Conservation (phyloP, 441 rosid species). For the Lepidium campestre region DNA sequence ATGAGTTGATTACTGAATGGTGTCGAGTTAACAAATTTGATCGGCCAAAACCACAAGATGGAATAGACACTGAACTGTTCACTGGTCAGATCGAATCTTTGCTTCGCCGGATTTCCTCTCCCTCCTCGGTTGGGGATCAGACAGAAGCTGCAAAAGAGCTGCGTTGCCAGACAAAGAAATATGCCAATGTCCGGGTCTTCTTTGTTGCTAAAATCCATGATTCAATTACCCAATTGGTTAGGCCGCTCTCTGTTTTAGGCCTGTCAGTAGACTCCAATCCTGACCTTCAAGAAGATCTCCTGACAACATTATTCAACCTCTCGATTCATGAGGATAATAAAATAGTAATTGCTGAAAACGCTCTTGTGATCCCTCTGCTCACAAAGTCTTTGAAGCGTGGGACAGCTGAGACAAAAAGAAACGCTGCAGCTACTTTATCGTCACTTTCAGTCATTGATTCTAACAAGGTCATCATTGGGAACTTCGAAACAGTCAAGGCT, state of each 20-base stretch:
- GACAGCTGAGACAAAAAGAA: constrained; percentile 36
- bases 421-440: constrained; percentile 44
- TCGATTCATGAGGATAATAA: constrained; percentile 36
- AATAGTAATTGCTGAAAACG: constrained; percentile 31
- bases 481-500: constrained; percentile 32
- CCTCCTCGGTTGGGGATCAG: constrained; percentile 28
- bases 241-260: constrained; percentile 17
- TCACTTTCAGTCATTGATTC: constrained; percentile 27
- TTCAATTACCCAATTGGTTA: constrained; percentile 36
- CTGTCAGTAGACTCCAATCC: constrained; percentile 21
- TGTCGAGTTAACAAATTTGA: constrained; percentile 16
- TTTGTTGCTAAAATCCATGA: constrained; percentile 13
- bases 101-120: constrained; percentile 33
- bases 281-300: constrained; percentile 21
- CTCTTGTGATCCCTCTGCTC: constrained; percentile 35
- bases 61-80: background rate
- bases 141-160: constrained; percentile 41
- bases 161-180: constrained; percentile 30
- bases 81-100: constrained; percentile 20
- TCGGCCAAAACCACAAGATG: constrained; percentile 4
- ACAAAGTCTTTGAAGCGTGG: constrained; percentile 33
- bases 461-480: constrained; percentile 32
- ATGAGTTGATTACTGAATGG: constrained; percentile 34
- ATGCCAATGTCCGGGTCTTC: constrained; percentile 26
- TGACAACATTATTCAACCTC: constrained; percentile 40